A percentile compares a stretch with the other conserved stretches of the same genome.
phyloP scores from a whole-genome alignment of 2,329 filamentous ascomycete species.

The Trichothecium sympodiale region DNA sequence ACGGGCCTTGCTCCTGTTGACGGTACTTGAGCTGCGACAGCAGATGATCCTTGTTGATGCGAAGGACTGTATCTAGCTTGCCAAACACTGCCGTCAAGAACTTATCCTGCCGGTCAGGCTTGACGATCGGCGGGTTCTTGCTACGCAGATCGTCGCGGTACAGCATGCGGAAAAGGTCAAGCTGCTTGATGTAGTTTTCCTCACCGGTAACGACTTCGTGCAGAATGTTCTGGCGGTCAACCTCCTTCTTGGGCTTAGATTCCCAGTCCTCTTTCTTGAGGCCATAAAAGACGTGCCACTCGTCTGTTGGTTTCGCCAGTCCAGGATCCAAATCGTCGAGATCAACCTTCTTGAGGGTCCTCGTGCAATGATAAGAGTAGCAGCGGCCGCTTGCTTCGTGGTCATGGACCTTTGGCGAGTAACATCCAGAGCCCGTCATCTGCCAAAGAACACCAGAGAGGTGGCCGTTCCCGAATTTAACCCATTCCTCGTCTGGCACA shows the following conservation, averaged over 20 bases:
- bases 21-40: conserved; percentile 91
- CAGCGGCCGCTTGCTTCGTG: conserved; percentile 62
- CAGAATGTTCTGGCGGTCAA: conserved; percentile 85
- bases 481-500: conserved; percentile 90
- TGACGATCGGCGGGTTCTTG: conserved; percentile 70
- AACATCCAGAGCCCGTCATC: conserved; percentile 83
- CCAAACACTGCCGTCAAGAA: conserved; percentile 85
- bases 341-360: conserved; percentile 91
- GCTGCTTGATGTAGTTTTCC: conserved; percentile 78
- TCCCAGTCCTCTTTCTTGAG: conserved; percentile 68
- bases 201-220: conserved; percentile 94
- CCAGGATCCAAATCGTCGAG: conserved; percentile 62
- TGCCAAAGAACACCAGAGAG: conserved; percentile 91
- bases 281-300: conserved; percentile 86
- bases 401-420: conserved; percentile 73
- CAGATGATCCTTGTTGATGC: conserved; percentile 86
- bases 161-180: conserved; percentile 74
- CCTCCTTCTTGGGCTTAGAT: conserved; percentile 67
- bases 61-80: conserved; percentile 76
- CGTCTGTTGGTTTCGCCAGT: conserved; percentile 55
- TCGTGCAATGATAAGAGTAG: conserved; percentile 87
- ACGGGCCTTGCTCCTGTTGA: conserved; percentile 92
- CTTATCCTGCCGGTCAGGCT: conserved; percentile 62
- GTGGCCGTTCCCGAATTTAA: conserved; percentile 73
- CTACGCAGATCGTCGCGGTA: conserved; percentile 72